phyloP scores from a whole-genome alignment of 2,329 filamentous ascomycete species.

The Trichophyton simii region DNA sequence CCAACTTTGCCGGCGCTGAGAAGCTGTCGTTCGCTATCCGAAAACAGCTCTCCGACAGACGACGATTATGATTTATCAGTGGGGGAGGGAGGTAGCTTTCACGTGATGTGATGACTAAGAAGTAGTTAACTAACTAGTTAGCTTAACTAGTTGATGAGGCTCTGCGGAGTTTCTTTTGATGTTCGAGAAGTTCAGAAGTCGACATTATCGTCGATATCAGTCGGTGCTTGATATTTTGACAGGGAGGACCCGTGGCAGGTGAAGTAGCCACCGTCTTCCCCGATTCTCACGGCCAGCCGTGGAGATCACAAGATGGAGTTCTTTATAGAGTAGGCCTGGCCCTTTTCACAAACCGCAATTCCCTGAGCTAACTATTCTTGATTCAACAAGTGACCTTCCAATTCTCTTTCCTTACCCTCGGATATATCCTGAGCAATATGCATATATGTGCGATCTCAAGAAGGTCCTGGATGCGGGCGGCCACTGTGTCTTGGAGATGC shows the following conservation, averaged over 20 bases:
- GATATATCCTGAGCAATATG: constrained; percentile 64
- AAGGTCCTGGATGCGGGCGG: constrained; percentile 83
- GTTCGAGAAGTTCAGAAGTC: background rate
- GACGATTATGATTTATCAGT: background rate
- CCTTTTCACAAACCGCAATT: background rate
- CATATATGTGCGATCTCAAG: constrained; percentile 76
- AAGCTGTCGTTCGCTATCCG: background rate
- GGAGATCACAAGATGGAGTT: constrained; percentile 53
- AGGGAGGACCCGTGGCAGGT: background rate
- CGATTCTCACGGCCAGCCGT: background rate
- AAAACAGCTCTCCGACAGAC: background rate
- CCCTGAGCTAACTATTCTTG: constrained; percentile 12
- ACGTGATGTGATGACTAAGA: background rate
- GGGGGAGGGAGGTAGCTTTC: background rate
- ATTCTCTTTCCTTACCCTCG: constrained; percentile 63
- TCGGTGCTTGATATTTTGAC: no score
- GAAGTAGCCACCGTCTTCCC: no score
- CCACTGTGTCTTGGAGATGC: constrained; percentile 97
- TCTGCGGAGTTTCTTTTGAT: background rate
- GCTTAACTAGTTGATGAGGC: background rate
- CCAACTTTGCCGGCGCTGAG: background rate
- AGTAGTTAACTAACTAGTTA: no score
- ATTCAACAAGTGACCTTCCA: constrained; percentile 45
- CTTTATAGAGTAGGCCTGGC: constrained; percentile 51
- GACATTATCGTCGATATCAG: background rate